These are phyloP conservation scores for Phialophora verrucosa DNA, from an alignment of 2,329 filamentous ascomycete genomes.

Conservation along the genomic window DNA sequence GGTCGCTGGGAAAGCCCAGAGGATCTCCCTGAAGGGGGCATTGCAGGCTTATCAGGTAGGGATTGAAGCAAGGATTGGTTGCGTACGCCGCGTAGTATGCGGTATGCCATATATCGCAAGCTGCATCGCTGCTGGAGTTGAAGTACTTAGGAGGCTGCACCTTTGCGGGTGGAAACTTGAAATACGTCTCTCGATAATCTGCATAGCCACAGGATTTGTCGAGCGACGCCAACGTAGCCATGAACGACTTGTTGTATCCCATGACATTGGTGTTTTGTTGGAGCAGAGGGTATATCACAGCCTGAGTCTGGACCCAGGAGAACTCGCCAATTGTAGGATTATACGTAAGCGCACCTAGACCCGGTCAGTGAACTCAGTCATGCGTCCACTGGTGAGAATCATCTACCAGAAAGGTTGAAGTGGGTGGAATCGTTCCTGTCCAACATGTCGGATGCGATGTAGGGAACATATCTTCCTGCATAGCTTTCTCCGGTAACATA, in stretches of 20 bases:
- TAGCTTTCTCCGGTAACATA: conserved; percentile 63
- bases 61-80: conserved; percentile 76
- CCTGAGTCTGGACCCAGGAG: conserved; percentile 15
- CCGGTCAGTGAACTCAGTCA: not conserved
- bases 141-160: conserved; percentile 31
- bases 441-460: conserved; percentile 42
- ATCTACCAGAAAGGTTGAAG: conserved; percentile 57
- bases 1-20: conserved; percentile 69
- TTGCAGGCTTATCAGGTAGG: conserved; percentile 73
- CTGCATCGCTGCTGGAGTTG: conserved; percentile 28
- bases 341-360: conserved; percentile 27
- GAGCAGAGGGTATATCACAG: conserved; percentile 24
- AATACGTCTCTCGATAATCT: conserved; percentile 29
- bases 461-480: conserved; percentile 61
- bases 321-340: conserved; percentile 32
- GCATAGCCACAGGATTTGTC: conserved; percentile 33
- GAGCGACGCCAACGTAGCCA: conserved; percentile 18
- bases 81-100: conserved; percentile 42
- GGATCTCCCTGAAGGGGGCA: conserved; percentile 74
- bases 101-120: conserved; percentile 37
- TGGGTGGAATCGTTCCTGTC: conserved; percentile 51
- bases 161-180: conserved; percentile 30
- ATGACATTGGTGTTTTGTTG: conserved; percentile 34
- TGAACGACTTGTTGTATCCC: conserved; percentile 31
- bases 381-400: not conserved